Evolutionary conservation across 495 filamentous ascomycete genomes (phyloP).

Genomic region (Terfezia boudieri): DNA sequence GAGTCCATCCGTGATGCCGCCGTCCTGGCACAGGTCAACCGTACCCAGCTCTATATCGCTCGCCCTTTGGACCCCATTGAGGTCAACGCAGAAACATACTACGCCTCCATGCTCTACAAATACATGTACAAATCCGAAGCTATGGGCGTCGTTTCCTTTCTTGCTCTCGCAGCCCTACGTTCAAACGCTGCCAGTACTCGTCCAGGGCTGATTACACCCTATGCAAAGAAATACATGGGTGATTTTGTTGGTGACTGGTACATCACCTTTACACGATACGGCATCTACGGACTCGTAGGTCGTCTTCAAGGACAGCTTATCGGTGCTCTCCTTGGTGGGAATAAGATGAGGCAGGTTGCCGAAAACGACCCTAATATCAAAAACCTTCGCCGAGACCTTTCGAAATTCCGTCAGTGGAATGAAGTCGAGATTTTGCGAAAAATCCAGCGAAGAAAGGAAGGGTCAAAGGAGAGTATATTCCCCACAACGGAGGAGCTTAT

Average conservation of each 20-base stretch:
- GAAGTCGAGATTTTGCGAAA: neutral
- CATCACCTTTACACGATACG: neutral
- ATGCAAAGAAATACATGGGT: neutral
- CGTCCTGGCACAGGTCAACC: neutral
- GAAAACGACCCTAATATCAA: neutral
- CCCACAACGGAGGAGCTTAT: neutral
- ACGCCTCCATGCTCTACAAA: neutral
- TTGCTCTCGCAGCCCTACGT: neutral
- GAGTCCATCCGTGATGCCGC: neutral
- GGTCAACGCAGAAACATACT: neutral
- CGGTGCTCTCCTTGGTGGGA: neutral
- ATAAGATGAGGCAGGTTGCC: neutral
- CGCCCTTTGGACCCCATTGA: neutral
- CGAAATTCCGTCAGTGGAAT: neutral
- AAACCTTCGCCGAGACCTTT: neutral
- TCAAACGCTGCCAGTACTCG: neutral
- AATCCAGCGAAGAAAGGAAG: neutral
- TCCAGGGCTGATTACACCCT: neutral
- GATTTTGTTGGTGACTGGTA: neutral
- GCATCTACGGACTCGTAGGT: neutral
- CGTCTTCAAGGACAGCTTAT: neutral
- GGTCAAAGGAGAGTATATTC: neutral
- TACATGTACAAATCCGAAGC: neutral
- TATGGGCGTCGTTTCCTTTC: neutral
- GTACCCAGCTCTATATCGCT: neutral